Evolutionary conservation across 2,329 filamentous ascomycete species (phyloP).

Genomic region (Sporothrix inflata): DNA sequence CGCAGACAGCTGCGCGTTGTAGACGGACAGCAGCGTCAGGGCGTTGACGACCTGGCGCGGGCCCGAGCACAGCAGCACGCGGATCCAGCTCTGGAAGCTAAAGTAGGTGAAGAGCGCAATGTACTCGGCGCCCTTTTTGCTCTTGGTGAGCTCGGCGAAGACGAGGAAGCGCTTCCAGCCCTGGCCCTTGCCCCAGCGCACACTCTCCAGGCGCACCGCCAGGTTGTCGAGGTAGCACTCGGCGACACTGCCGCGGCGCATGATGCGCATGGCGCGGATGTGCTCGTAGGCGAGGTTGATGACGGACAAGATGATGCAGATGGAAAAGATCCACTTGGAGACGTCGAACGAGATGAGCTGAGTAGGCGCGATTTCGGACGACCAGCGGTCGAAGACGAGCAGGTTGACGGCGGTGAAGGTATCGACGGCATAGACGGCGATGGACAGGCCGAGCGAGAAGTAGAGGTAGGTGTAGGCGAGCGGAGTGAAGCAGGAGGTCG

Average conservation of each 20-base stretch:
- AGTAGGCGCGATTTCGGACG: constrained; percentile 76
- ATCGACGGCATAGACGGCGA: constrained; percentile 86
- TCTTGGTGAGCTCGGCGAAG: constrained; percentile 87
- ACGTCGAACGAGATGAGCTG: constrained; percentile 70
- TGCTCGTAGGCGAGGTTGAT: constrained; percentile 80
- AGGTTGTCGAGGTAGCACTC: constrained; percentile 90
- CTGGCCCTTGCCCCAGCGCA: constrained; percentile 71
- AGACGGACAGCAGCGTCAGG: constrained; percentile 83
- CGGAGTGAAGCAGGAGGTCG: constrained; percentile 73
- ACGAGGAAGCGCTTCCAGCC: constrained; percentile 92
- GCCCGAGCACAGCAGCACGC: constrained; percentile 86
- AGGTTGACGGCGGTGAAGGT: constrained; percentile 93
- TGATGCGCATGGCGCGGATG: constrained; percentile 76
- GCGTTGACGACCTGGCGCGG: constrained; percentile 91
- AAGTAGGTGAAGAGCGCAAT: constrained; percentile 91
- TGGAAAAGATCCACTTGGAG: constrained; percentile 93
- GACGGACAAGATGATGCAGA: constrained; percentile 89
- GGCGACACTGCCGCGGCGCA: constrained; percentile 81
- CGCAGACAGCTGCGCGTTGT: constrained; percentile 73
- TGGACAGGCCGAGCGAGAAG: constrained; percentile 75
- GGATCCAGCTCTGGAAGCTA: constrained; percentile 76
- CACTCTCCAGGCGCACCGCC: constrained; percentile 81
- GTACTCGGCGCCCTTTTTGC: constrained; percentile 87
- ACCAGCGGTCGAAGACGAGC: constrained; percentile 86
- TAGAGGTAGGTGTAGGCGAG: constrained; percentile 86